These are phyloP conservation scores for Zizania palustris DNA, from an alignment of 202 grass and related monocot species.

Conservation along the genomic window DNA sequence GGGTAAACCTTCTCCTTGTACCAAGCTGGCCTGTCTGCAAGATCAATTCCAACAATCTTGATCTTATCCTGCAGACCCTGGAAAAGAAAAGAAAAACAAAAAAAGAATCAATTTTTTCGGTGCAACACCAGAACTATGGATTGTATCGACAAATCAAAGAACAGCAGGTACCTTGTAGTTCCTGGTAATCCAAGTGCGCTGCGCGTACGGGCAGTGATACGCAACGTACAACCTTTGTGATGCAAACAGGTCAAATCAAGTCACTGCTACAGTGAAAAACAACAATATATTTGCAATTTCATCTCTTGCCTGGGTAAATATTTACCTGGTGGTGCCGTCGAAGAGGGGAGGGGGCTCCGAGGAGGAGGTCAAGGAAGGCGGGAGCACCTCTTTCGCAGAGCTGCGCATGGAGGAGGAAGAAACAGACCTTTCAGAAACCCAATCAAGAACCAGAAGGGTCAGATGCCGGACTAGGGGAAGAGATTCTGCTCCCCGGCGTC, in stretches of 20 bases:
- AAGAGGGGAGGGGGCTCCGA: no score
- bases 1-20: conserved; percentile 51
- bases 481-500: not conserved
- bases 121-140: no score
- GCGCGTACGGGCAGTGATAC: no score
- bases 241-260: not conserved
- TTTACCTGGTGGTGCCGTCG: conserved; percentile 67
- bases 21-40: no score
- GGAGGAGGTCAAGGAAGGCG: no score
- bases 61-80: conserved; percentile 54
- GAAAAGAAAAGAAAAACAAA: not conserved
- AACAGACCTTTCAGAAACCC: conserved; percentile 16
- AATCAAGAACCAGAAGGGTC: not conserved
- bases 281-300: not conserved
- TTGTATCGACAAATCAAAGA: conserved; percentile 5
- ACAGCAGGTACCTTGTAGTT: conserved; percentile 57
- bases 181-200: conserved; percentile 49
- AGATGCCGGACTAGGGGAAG: not conserved
- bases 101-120: not conserved
- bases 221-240: no score
- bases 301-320: not conserved
- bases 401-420: conserved; percentile 27
- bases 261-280: not conserved
- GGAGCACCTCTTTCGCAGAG: conserved; percentile 37
- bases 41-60: no score